phyloP scores from a whole-genome alignment of 2,329 filamentous ascomycete genomes.

The Didymella sp. region DNA sequence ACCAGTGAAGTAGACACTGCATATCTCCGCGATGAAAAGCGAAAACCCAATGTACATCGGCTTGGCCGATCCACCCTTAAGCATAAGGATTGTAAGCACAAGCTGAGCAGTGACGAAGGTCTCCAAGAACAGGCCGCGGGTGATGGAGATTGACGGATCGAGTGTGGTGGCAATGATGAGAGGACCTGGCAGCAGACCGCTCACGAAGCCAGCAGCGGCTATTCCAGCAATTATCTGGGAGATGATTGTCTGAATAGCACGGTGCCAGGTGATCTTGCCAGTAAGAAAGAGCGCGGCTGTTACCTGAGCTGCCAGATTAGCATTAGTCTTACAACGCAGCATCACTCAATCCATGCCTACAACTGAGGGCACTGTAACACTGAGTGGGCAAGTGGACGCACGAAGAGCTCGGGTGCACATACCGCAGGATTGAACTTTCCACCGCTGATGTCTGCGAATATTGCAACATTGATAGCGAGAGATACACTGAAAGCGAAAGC shows the following conservation, averaged over 20 bases:
- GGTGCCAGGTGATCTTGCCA: constrained; percentile 32
- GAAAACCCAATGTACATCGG: constrained; percentile 74
- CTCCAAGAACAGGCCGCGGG: constrained; percentile 39
- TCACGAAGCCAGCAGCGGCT: constrained; percentile 39
- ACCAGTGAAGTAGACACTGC: constrained; percentile 56
- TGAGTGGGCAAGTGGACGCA: constrained; percentile 35
- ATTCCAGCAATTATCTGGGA: constrained; percentile 43
- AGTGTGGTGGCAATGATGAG: constrained; percentile 36
- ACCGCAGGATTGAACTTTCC: constrained; percentile 43
- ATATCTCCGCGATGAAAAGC: constrained; percentile 67
- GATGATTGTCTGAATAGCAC: constrained; percentile 33
- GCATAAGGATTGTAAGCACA: constrained; percentile 57
- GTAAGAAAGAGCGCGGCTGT: constrained; percentile 34
- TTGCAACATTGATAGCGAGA: constrained; percentile 47
- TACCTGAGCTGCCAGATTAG: constrained; percentile 26
- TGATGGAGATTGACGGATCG: constrained; percentile 31
- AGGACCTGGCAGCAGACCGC: constrained; percentile 39
- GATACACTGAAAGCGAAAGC: constrained; percentile 45
- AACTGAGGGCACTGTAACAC: constrained; percentile 24
- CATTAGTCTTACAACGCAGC: not conserved
- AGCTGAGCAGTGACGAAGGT: constrained; percentile 46
- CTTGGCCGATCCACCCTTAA: constrained; percentile 68
- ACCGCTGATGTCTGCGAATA: constrained; percentile 48
- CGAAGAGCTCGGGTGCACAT: constrained; percentile 25
- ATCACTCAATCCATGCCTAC: not conserved